These are phyloP conservation scores for Cyclanthera cordifolia DNA, from an alignment of 306 rosid genomes.

Conservation along the genomic window DNA sequence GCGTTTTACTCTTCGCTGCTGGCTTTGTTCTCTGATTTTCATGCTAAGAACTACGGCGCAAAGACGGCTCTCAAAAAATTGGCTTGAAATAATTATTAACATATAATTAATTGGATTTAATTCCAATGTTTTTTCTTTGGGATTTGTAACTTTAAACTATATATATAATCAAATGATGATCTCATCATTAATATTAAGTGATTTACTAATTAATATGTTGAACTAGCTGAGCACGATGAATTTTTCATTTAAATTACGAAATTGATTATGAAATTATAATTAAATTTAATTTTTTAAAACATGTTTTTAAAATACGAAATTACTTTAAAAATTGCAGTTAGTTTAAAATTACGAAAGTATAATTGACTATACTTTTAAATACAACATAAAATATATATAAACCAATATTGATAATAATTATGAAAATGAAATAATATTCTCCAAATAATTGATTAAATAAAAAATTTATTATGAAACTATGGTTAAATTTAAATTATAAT, in stretches of 20 bases:
- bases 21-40: constrained; percentile 57
- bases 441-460: too few species aligned
- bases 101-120: neutral
- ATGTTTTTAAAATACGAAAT: too few species aligned
- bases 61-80: neutral
- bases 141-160: neutral
- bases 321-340: too few species aligned
- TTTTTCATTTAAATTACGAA: constrained; percentile 5
- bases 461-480: too few species aligned
- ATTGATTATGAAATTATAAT: neutral
- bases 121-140: neutral
- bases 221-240: too few species aligned
- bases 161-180: neutral
- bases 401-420: too few species aligned
- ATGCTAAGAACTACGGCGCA: constrained; percentile 33
- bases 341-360: too few species aligned
- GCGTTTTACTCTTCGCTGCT: constrained; percentile 59
- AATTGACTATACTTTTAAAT: too few species aligned
- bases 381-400: too few species aligned
- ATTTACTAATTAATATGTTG: neutral
- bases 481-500: too few species aligned
- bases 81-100: neutral
- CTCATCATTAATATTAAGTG: neutral
- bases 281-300: neutral
- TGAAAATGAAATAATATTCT: too few species aligned